Evolutionary conservation across 1,284 basidiomycete genomes (phyloP).

Genomic region (Cystobasidium pallidum): DNA sequence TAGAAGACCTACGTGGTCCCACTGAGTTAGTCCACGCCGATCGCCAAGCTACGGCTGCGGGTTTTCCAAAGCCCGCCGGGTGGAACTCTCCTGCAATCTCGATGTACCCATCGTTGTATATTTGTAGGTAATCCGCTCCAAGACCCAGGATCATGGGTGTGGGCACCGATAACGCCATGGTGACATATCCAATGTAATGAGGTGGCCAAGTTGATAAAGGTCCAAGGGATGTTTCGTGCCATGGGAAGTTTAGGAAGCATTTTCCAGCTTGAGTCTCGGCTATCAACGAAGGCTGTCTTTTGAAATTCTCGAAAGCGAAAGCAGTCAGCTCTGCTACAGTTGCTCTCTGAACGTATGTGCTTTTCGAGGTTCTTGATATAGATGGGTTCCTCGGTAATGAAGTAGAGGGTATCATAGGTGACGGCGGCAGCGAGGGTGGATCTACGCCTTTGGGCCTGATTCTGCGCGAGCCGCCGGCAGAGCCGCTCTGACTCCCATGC

Average conservation of each 20-base stretch:
- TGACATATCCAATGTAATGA: constrained; percentile 15
- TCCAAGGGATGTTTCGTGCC: constrained; percentile 29
- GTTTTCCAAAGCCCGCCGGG: constrained; percentile 20
- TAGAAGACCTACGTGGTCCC: constrained; percentile 13
- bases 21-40: constrained; percentile 8
- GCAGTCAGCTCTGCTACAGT: constrained; percentile 12
- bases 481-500: neutral
- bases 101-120: constrained; percentile 34
- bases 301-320: constrained; percentile 26
- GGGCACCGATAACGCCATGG: constrained; percentile 15
- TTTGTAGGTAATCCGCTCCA: constrained; percentile 17
- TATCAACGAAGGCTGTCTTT: constrained; percentile 4
- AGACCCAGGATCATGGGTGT: constrained; percentile 15
- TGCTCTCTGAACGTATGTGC: neutral
- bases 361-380: neutral
- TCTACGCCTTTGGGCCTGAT: neutral
- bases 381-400: neutral
- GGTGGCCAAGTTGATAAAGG: constrained; percentile 19
- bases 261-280: constrained; percentile 29
- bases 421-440: neutral
- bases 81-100: constrained; percentile 14
- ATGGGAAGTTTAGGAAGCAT: constrained; percentile 9
- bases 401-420: neutral
- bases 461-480: neutral
- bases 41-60: constrained; percentile 19